These are phyloP conservation scores for Botrytis fragariae DNA, from an alignment of 2,329 filamentous ascomycete genomes.

Conservation along the genomic window DNA sequence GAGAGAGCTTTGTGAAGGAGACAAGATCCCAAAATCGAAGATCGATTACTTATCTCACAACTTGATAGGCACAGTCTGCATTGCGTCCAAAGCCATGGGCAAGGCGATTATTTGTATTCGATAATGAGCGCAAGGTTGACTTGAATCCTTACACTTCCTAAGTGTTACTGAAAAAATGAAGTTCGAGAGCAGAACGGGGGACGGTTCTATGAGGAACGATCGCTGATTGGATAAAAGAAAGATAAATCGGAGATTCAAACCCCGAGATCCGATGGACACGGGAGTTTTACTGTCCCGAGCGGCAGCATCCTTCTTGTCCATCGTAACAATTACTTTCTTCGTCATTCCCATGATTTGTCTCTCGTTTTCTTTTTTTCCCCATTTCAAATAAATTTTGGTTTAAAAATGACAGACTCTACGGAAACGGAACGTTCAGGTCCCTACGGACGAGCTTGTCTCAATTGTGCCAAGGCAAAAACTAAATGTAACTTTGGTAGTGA, in stretches of 20 bases:
- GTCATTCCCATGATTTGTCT: neutral
- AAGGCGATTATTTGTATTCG: neutral
- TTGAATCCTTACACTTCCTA: neutral
- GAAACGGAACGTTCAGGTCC: conserved; percentile 11
- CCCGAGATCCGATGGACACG: conserved; percentile 4
- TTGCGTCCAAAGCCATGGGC: neutral
- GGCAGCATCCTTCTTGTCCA: neutral
- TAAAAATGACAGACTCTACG: neutral
- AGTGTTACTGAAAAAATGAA: neutral
- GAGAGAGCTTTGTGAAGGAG: neutral
- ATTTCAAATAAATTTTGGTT: neutral
- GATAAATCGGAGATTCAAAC: neutral
- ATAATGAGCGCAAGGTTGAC: neutral
- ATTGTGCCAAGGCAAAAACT: conserved; percentile 13
- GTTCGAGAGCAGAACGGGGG: neutral
- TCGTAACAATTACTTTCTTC: neutral
- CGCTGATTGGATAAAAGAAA: neutral
- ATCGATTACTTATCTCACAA: neutral
- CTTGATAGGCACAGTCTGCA: no score
- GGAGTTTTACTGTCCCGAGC: neutral
- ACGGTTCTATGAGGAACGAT: neutral
- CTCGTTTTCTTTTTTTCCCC: neutral
- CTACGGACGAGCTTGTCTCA: conserved; percentile 13
- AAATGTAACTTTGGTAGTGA: conserved; percentile 16
- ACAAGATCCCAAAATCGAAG: neutral